Conservation (phyloP, 768 basidiomycete genomes). For the Mycena albidolilacea region DNA sequence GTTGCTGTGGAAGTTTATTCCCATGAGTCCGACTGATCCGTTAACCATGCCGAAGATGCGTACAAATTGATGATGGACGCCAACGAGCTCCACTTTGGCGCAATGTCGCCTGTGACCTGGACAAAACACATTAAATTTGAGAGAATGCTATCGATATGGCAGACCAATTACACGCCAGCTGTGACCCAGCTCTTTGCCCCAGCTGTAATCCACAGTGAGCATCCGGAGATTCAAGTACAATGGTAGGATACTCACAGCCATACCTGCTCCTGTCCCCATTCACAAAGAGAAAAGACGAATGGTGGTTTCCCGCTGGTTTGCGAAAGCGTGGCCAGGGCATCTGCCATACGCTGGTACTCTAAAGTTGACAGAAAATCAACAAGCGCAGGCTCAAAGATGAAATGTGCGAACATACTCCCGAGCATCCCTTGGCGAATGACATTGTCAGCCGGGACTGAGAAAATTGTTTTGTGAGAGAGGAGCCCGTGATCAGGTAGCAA, state of each 20-base stretch:
- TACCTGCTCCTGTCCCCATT: constrained; percentile 76
- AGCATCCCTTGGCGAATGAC: constrained; percentile 70
- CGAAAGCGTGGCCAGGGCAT: constrained; percentile 67
- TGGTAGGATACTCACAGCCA: constrained; percentile 57
- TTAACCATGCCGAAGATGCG: not conserved
- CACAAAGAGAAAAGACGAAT: constrained; percentile 71
- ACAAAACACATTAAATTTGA: constrained; percentile 6
- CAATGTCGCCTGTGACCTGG: constrained; percentile 69
- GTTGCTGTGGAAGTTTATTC: constrained; percentile 56
- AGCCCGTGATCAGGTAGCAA: not conserved
- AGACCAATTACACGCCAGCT: constrained; percentile 72
- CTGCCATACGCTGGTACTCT: constrained; percentile 76
- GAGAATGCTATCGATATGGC: not conserved
- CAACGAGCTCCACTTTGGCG: constrained; percentile 68
- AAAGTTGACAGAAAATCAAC: not conserved
- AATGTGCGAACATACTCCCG: constrained; percentile 58
- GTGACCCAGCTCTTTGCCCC: constrained; percentile 72
- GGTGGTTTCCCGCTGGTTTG: constrained; percentile 61
- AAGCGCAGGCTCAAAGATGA: not conserved
- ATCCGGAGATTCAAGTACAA: not conserved
- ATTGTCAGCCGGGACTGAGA: constrained; percentile 68
- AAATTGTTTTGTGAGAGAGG: constrained; percentile 26
- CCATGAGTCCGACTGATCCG: not conserved
- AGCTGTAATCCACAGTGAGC: constrained; percentile 44
- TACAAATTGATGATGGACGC: constrained; percentile 73